A percentile compares a stretch with the other conserved stretches of the same genome.
Evolutionary conservation across 108 stramenopile species (phyloP).

Genomic region (Cylindrotheca closterium): DNA sequence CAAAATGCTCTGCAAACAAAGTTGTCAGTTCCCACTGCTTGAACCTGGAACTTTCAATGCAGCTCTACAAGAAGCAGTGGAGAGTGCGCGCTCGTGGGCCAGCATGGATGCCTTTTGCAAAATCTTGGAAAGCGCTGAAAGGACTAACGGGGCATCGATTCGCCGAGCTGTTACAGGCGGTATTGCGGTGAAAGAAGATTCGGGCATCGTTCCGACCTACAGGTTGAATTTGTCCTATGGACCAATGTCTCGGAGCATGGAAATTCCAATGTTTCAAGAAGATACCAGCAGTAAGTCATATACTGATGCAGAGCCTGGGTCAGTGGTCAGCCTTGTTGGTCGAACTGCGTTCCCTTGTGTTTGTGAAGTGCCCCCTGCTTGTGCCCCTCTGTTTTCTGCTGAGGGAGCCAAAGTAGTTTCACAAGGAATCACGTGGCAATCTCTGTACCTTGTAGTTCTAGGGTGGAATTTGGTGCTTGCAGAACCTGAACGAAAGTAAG

Average conservation of each 20-base stretch:
- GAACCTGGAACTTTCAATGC: constrained; percentile 14
- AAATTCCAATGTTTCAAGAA: constrained; percentile 17
- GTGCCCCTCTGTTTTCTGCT: constrained; percentile 56
- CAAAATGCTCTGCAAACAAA: constrained; percentile 10
- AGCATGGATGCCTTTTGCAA: constrained; percentile 14
- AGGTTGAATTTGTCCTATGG: constrained; percentile 5
- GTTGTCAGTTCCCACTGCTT: constrained; percentile 9
- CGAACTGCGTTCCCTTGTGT: constrained; percentile 80
- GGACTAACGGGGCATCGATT: not conserved
- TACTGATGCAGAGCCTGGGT: constrained; percentile 35
- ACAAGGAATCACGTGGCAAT: constrained; percentile 85
- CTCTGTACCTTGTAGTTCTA: constrained; percentile 77
- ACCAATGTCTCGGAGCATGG: constrained; percentile 23
- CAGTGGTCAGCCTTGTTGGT: constrained; percentile 60
- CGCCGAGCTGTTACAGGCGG: constrained; percentile 13
- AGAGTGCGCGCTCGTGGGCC: constrained; percentile 21
- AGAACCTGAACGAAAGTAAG: constrained; percentile 50
- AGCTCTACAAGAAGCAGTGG: constrained; percentile 15
- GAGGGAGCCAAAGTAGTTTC: constrained; percentile 64
- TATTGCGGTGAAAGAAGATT: constrained; percentile 11
- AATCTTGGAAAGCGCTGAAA: constrained; percentile 6
- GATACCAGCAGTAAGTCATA: constrained; percentile 10
- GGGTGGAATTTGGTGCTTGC: constrained; percentile 65
- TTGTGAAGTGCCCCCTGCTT: constrained; percentile 65
- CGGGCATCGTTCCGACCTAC: not conserved